A percentile compares a stretch with the other conserved stretches of the same genome.
phyloP scores from a whole-genome alignment of 352 stramenopile genomes.

The Phytophthora hibernalis region DNA sequence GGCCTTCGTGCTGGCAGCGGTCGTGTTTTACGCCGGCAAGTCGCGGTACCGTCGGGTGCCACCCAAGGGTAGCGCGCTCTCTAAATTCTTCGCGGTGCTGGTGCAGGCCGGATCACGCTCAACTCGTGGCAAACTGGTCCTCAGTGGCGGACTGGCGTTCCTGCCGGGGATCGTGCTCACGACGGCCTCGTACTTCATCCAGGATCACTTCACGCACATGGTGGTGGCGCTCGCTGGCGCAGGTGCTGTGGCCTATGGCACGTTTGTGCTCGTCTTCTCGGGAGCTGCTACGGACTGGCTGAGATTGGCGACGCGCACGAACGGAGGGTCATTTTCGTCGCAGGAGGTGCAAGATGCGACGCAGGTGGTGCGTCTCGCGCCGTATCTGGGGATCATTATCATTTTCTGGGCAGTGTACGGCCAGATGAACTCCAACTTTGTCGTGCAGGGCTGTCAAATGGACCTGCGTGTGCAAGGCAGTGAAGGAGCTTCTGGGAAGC shows the following conservation, averaged over 20 bases:
- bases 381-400: constrained; percentile 86
- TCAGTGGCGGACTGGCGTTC: constrained; percentile 78
- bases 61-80: constrained; percentile 80
- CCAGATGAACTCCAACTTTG: constrained; percentile 87
- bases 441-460: constrained; percentile 92
- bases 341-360: constrained; percentile 74
- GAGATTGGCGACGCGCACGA: constrained; percentile 46
- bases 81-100: constrained; percentile 76
- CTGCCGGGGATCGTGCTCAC: constrained; percentile 79
- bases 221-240: constrained; percentile 62
- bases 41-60: constrained; percentile 69
- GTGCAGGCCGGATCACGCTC: constrained; percentile 65
- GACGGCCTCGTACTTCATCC: constrained; percentile 82
- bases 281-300: constrained; percentile 74
- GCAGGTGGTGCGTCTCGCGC: constrained; percentile 81
- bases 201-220: constrained; percentile 65
- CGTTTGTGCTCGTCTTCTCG: constrained; percentile 70
- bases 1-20: constrained; percentile 80
- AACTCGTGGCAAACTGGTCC: constrained; percentile 68
- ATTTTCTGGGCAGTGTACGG: constrained; percentile 89
- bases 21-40: constrained; percentile 83
- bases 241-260: constrained; percentile 69
- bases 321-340: constrained; percentile 61
- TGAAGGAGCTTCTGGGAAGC: constrained; percentile 21
- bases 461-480: constrained; percentile 72